Evolutionary conservation across 108 stramenopile species (phyloP), one percentile per base, ranked within the genome.

Genomic region (Thalassiosira profunda): DNA sequence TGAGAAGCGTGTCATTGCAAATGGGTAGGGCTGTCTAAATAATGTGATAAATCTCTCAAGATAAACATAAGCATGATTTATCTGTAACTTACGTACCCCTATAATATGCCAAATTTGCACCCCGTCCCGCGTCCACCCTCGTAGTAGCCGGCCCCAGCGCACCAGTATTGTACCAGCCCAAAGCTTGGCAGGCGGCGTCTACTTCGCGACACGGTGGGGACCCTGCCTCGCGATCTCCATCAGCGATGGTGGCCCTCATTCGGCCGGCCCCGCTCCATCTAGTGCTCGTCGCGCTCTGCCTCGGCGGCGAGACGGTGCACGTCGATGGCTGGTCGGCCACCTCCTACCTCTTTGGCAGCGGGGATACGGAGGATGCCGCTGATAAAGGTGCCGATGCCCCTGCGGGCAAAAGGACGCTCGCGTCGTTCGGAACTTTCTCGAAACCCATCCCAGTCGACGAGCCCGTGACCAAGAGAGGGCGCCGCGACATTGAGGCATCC

Each of bases 401-500:
- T 24, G 31, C 1, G 14, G 20, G 26, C n/a, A 57, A 35, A 14
- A 44, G 67, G 4, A 7, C 55, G 15, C 72, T 74, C 56, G 64
- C 72, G 10, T 74, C 56, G 14, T 74, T 74, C 36, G 48, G 65
- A 14, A 46, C 64, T 45, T 74, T 38, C 26, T 33, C 59, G 2
- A 58, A 74, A 41, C 15, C 33, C 37, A 58, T 74, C 12, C 56
- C 72, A 55, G 42, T 9, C 51, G 63, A 72, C 34, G 62, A 63
- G 63, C 44, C 62, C 35, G 48, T 63, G 17, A 63, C 35, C 21
- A 34, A 34, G 1, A 61, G 42, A n/a, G 72, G 72, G 18, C 61
- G 72, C 78, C 87, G 92, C 42, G 84, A 94, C 61, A 69, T 94
- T 25, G 63, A 79, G 61, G 70, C 85, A 23, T 85, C 84, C 15